phyloP scores from a whole-genome alignment of 495 filamentous ascomycete species.

The Penicillium nucicola region DNA sequence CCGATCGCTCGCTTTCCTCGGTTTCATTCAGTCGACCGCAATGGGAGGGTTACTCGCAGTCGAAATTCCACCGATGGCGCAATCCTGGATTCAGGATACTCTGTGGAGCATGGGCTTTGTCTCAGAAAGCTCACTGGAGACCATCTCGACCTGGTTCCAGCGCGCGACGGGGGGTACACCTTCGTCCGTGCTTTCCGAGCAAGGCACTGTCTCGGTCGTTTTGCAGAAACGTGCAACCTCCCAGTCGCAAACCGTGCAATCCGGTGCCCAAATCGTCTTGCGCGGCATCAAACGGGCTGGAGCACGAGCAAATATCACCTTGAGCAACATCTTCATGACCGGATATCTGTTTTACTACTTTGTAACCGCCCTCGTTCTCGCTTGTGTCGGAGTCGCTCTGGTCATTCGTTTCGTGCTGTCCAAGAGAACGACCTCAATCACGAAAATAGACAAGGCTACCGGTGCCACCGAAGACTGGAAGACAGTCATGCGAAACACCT shows the following conservation, averaged over 20 bases:
- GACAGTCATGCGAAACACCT: conserved; percentile 80
- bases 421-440: conserved; percentile 67
- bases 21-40: conserved; percentile 93
- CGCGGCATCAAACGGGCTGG: conserved; percentile 86
- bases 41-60: conserved; percentile 83
- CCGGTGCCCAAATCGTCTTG: conserved; percentile 61
- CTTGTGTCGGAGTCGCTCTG: conserved; percentile 74
- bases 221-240: conserved; percentile 68
- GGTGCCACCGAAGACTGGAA: conserved; percentile 90
- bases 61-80: conserved; percentile 79
- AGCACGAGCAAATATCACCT: conserved; percentile 77
- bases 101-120: conserved; percentile 98
- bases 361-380: conserved; percentile 69
- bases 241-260: conserved; percentile 36
- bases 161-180: conserved; percentile 87
- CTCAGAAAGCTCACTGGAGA: conserved; percentile 74
- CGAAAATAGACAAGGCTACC: conserved; percentile 60
- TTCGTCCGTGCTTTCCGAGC: conserved; percentile 66
- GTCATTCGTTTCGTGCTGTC: conserved; percentile 65
- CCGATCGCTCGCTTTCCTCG: conserved; percentile 87
- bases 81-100: conserved; percentile 95
- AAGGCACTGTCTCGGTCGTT: conserved; percentile 76
- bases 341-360: conserved; percentile 86
- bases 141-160: conserved; percentile 93
- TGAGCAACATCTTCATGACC: conserved; percentile 91